Percentiles rank a stretch among this genome's conserved stretches.
phyloP scores from a whole-genome alignment of 2,329 filamentous ascomycete genomes.

The Ophiostoma tasmaniense region DNA sequence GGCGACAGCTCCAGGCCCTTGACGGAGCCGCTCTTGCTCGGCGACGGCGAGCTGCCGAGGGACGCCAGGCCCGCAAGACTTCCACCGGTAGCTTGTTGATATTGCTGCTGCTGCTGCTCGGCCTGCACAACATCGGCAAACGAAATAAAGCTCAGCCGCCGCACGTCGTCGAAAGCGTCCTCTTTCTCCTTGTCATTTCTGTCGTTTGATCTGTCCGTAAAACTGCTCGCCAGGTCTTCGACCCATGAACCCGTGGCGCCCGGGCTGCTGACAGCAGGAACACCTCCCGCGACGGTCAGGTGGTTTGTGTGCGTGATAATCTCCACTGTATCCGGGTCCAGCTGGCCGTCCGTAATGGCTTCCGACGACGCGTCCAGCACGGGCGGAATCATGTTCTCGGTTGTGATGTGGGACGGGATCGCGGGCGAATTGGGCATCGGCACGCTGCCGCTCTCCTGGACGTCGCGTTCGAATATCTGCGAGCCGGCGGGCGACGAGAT shows the following conservation, averaged over 20 bases:
- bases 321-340: constrained; percentile 84
- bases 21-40: constrained; percentile 66
- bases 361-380: constrained; percentile 86
- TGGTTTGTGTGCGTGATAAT: constrained; percentile 83
- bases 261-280: constrained; percentile 24
- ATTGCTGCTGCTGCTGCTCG: constrained; percentile 45
- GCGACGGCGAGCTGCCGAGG: constrained; percentile 64
- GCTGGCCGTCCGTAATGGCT: constrained; percentile 77
- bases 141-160: constrained; percentile 86
- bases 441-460: constrained; percentile 55
- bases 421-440: constrained; percentile 66
- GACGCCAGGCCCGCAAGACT: constrained; percentile 57
- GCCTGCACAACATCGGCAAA: constrained; percentile 92
- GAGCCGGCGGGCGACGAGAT: constrained; percentile 69
- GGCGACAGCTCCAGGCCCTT: constrained; percentile 68
- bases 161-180: constrained; percentile 72
- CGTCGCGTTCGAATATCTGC: constrained; percentile 88
- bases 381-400: constrained; percentile 86
- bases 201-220: constrained; percentile 34
- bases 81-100: constrained; percentile 31
- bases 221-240: constrained; percentile 46
- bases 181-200: constrained; percentile 28
- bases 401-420: constrained; percentile 89
- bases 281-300: constrained; percentile 55
- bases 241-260: constrained; percentile 38